Conservation (phyloP, 345 rosid species). For the Noccaea bulbosa region DNA sequence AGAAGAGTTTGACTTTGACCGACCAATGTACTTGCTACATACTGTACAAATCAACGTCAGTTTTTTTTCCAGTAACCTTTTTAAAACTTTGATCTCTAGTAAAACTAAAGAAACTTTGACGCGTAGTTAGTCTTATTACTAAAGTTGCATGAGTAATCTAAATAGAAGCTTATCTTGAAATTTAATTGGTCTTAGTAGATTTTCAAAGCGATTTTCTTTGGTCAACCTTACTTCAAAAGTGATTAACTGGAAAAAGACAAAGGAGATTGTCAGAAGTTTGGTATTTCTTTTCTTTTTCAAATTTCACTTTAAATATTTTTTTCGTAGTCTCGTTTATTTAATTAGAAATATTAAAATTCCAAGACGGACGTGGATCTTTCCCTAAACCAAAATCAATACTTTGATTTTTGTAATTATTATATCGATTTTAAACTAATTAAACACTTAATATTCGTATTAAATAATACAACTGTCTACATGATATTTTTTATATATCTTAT, state of each 20-base stretch:
- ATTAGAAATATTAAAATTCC: constrained; percentile 69
- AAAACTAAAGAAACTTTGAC: background rate
- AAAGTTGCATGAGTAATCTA: background rate
- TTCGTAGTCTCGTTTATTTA: constrained; percentile 48
- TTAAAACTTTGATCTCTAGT: background rate
- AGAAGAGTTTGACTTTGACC: constrained; percentile 44
- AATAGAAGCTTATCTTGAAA: constrained; percentile 23
- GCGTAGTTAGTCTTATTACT: constrained; percentile 1
- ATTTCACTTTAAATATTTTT: constrained; percentile 30
- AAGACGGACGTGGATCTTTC: constrained; percentile 92
- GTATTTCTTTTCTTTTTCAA: constrained; percentile 40
- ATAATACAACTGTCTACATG: constrained; percentile 48
- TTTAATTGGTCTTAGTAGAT: constrained; percentile 48
- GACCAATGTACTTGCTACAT: constrained; percentile 32
- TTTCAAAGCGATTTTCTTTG: constrained; percentile 47
- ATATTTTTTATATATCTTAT: constrained; percentile 23
- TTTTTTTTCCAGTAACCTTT: background rate
- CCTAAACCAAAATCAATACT: constrained; percentile 91
- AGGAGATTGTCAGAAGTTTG: constrained; percentile 69
- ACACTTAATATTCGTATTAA: constrained; percentile 41
- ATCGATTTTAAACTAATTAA: constrained; percentile 58
- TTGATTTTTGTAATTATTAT: constrained; percentile 67
- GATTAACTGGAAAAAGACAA: constrained; percentile 45
- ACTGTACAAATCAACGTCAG: constrained; percentile 6
- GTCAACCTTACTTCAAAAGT: constrained; percentile 46